Evolutionary conservation across 1,284 basidiomycete species (phyloP).

Genomic region (Sporisorium reilianum): DNA sequence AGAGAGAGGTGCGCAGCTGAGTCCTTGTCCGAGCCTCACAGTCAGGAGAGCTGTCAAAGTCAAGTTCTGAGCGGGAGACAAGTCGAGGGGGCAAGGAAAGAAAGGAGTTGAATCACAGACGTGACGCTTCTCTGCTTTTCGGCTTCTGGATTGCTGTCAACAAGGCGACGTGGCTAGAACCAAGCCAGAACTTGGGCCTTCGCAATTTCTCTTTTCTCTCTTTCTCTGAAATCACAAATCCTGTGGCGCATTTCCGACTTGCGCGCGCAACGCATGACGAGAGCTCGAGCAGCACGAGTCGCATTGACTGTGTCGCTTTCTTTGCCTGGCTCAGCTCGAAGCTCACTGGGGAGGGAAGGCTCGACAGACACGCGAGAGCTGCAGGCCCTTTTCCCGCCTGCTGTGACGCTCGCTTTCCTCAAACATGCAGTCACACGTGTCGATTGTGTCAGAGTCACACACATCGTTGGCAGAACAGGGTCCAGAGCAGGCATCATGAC

Average conservation of each 20-base stretch:
- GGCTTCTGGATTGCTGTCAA: conserved; percentile 8
- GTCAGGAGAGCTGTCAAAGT: neutral
- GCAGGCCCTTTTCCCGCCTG: neutral
- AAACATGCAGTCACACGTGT: neutral
- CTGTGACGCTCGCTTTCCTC: neutral
- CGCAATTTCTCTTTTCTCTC: neutral
- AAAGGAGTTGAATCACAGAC: conserved; percentile 1
- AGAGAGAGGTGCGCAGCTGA: neutral
- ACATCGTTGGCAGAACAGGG: neutral
- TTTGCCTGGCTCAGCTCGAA: neutral
- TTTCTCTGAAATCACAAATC: conserved; percentile 14
- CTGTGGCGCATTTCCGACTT: conserved; percentile 10
- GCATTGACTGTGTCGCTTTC: neutral
- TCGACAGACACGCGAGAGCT: neutral
- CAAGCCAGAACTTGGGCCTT: neutral
- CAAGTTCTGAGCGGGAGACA: neutral
- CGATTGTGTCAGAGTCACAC: neutral
- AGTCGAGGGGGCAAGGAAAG: neutral
- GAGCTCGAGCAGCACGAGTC: neutral
- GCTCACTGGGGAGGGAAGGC: neutral
- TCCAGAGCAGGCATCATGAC: neutral
- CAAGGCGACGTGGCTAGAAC: conserved; percentile 29
- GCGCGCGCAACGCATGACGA: conserved; percentile 8
- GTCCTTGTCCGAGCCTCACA: too few relatives aligned
- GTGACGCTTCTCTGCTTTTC: neutral